Evolutionary conservation across 2,329 filamentous ascomycete genomes (phyloP).

Genomic region (Paraconiothyrium sp.): DNA sequence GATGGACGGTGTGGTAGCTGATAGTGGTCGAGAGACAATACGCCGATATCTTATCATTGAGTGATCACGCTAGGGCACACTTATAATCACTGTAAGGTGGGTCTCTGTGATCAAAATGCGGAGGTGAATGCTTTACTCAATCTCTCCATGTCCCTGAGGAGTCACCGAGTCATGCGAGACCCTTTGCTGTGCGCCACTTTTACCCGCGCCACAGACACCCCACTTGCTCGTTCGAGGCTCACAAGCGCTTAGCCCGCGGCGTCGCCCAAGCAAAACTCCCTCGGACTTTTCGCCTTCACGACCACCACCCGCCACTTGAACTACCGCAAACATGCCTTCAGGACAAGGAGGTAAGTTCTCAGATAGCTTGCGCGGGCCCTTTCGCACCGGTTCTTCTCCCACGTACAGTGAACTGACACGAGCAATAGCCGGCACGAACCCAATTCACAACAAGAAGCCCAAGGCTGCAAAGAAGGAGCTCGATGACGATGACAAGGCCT

Average conservation of each 20-base stretch:
- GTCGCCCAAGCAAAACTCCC: conserved; percentile 14
- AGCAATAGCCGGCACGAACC: conserved; percentile 59
- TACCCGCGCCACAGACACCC: conserved; percentile 11
- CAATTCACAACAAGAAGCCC: conserved; percentile 76
- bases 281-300: conserved; percentile 7
- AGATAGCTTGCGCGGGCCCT: background rate
- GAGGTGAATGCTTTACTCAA: background rate
- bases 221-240: conserved; percentile 19
- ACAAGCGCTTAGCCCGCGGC: conserved; percentile 23
- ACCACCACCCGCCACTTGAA: conserved; percentile 12
- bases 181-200: conserved; percentile 14
- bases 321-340: conserved; percentile 57
- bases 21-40: background rate
- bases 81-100: background rate
- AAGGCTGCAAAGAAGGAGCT: conserved; percentile 81
- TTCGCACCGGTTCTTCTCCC: background rate
- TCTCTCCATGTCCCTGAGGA: background rate
- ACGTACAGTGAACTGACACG: background rate
- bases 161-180: background rate
- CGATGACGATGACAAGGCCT: conserved; percentile 87
- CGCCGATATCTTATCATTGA: background rate
- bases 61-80: too few relatives aligned
- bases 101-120: background rate
- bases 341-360: conserved; percentile 57
- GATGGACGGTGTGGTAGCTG: background rate